Base-by-base conservation (phyloP, 495 filamentous ascomycete genomes). In the Hyaloscypha variabilis region DNA sequence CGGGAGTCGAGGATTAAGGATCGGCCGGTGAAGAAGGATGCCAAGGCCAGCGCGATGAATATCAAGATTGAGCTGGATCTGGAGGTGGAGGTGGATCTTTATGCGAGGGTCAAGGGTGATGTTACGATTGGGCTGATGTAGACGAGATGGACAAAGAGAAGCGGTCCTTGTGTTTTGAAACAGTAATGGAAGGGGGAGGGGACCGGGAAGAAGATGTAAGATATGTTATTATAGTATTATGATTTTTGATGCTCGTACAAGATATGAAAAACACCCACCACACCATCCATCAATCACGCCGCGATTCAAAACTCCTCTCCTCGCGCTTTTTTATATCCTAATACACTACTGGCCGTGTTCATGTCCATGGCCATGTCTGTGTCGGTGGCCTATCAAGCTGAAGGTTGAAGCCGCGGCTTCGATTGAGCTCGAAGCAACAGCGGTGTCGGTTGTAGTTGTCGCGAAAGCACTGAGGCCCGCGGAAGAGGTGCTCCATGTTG, bases 11-110 rank as follows among this genome's bases (percentile, higher is more conserved):
- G 62, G 46, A 64, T 64, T 13, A 56, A 64, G 62, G 62, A 64
- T 30, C n/a, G 62, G 21, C 62, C 62, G 6, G 39, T 29, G n/a
- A 57, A 31, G 24, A 51, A 51, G 52, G 34, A 21, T 23, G 62
- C 23, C 17, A 46, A 31, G n/a, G 14, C 30, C 5, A 30, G 26
- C n/a, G 30, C 24, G 3, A 26, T 64, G 62, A 64, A 28, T 26
- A 64, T 64, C 36, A 64, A 64, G 26, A 64, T 64, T 46, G 62
- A 64, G 52, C 29, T 64, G 30, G 62, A 64, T 57, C 23, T 64
- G 29, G 62, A 64, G 53, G 62, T 64, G 29, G 62, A 57, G 52
- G 60, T 62, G 30, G 34, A 54, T 54, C 26, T 54, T n/a, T 46
- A 52, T 14, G 60, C 49, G 42, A 19, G 46, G 28, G 49, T 46